Evolutionary conservation across 805 yeast genomes (phyloP).

Genomic region (Saccharomycopsis microspora): DNA sequence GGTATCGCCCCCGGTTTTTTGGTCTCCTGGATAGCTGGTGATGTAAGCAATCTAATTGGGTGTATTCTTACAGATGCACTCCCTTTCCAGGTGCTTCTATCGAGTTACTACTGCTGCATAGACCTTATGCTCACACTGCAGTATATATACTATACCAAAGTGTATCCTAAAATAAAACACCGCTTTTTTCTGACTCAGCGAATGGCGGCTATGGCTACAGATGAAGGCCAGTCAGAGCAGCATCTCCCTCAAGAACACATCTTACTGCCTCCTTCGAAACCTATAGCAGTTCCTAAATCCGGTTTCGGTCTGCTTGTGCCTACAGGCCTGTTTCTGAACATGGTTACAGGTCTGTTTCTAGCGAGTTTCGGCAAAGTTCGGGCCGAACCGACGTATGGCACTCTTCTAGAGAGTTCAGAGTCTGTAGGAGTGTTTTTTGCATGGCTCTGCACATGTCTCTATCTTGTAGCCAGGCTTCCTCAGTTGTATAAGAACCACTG

Average conservation of each 20-base stretch:
- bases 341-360: slow-evolving; percentile 15
- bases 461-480: slow-evolving; percentile 73
- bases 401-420: neutral
- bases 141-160: slow-evolving; percentile 51
- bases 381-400: slow-evolving; percentile 5
- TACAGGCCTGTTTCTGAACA: slow-evolving; percentile 8
- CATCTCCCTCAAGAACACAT: slow-evolving; percentile 14
- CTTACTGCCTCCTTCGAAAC: slow-evolving; percentile 1
- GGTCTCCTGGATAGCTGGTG: slow-evolving; percentile 27
- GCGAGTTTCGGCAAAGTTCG: slow-evolving; percentile 14
- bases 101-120: slow-evolving; percentile 61
- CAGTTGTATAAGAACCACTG: slow-evolving; percentile 69
- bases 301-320: neutral
- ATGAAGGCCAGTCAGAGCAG: neutral
- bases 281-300: neutral
- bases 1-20: slow-evolving; percentile 26
- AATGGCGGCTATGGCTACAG: neutral
- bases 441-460: slow-evolving; percentile 70
- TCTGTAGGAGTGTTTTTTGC: slow-evolving; percentile 43
- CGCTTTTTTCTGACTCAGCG: neutral
- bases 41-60: slow-evolving; percentile 40
- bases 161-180: slow-evolving; percentile 25
- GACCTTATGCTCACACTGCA: slow-evolving; percentile 62
- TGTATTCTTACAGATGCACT: slow-evolving; percentile 69
- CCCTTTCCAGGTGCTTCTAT: slow-evolving; percentile 65